Evolutionary conservation across 306 rosid genomes (phyloP).

Genomic region (Prunus mume): DNA sequence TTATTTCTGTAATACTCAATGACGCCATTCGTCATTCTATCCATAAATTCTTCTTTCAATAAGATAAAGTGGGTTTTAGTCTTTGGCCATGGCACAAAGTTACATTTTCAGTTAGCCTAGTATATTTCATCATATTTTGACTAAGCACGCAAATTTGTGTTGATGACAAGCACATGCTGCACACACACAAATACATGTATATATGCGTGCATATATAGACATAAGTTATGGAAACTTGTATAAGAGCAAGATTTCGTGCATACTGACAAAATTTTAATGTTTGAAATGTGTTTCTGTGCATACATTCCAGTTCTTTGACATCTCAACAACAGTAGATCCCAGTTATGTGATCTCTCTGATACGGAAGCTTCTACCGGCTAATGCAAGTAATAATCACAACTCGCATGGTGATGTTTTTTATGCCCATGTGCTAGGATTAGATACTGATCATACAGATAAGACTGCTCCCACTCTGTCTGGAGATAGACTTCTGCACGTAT

Average conservation of each 20-base stretch:
- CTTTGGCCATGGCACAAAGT: too few relatives aligned
- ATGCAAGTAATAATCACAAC: slow-evolving; percentile 17
- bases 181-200: too few relatives aligned
- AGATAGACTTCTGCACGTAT: slow-evolving; percentile 1
- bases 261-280: neutral
- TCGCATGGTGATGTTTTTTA: slow-evolving; percentile 15
- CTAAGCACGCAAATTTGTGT: neutral
- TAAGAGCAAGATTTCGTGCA: neutral
- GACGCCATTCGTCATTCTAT: too few relatives aligned
- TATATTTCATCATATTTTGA: neutral
- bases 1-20: too few relatives aligned
- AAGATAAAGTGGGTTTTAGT: too few relatives aligned
- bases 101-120: too few relatives aligned
- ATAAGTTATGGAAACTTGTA: neutral
- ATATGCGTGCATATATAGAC: neutral
- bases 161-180: neutral
- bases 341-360: slow-evolving; percentile 82
- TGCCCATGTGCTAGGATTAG: slow-evolving; percentile 22
- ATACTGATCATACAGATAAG: slow-evolving; percentile 21
- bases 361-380: slow-evolving; percentile 72
- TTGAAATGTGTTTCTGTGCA: neutral
- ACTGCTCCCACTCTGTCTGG: slow-evolving; percentile 21
- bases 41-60: too few relatives aligned
- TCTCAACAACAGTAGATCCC: slow-evolving; percentile 91
- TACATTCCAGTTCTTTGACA: slow-evolving; percentile 69